These are phyloP conservation scores for Petunia axillaris DNA, from an alignment of 257 asterid species.

Conservation along the genomic window DNA sequence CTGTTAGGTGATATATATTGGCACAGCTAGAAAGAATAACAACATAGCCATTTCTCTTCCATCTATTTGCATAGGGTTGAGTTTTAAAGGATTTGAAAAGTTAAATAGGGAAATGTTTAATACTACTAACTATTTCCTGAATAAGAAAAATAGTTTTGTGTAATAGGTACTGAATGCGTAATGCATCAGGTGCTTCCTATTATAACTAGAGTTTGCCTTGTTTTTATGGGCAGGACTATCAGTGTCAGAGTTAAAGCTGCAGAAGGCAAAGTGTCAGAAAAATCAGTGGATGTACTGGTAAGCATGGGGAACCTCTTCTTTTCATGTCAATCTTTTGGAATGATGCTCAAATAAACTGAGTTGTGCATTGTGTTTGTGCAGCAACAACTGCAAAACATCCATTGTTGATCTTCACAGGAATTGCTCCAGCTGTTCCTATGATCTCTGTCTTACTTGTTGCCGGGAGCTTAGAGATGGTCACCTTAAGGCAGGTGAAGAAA, in stretches of 20 bases:
- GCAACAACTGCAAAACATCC: conserved; percentile 82
- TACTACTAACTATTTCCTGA: conserved; percentile 1
- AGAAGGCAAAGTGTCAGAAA: conserved; percentile 31
- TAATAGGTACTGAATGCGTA: not conserved
- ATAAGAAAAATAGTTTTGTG: not conserved
- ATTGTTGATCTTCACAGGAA: conserved; percentile 75
- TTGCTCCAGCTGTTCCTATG: conserved; percentile 73
- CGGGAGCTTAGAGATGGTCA: conserved; percentile 73
- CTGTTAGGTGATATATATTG: not conserved
- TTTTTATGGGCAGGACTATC: conserved; percentile 55
- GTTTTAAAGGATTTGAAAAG: not conserved
- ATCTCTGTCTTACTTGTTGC: conserved; percentile 85
- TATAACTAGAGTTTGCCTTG: not conserved
- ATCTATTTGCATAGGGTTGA: not conserved
- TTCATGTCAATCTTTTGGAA: not conserved
- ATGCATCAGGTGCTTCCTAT: conserved; percentile 16
- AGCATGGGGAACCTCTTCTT: conserved; percentile 26
- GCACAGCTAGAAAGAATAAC: not conserved
- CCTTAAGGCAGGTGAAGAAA: conserved; percentile 49
- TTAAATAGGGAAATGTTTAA: not conserved
- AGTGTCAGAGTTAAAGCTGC: conserved; percentile 52
- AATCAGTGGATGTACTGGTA: conserved; percentile 80
- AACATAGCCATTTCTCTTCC: not conserved
- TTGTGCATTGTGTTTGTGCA: conserved; percentile 40
- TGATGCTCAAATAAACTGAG: not conserved